Percentiles rank a stretch among this genome's conserved stretches.
Evolutionary conservation across 139 green algal species (phyloP).

Genomic region (Zygnema cylindricum): DNA sequence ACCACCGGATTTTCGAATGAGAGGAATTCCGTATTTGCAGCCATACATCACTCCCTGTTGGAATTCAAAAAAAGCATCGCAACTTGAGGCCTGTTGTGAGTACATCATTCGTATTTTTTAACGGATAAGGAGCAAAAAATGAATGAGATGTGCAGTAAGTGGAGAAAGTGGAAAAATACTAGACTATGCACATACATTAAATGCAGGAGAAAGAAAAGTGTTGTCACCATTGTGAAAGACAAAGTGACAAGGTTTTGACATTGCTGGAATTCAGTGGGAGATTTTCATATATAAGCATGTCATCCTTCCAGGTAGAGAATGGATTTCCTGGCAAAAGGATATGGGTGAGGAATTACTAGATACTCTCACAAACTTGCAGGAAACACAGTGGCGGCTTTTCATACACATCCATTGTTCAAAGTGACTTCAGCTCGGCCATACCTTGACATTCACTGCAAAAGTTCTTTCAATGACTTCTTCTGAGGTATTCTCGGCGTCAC

Average conservation of each 20-base stretch:
- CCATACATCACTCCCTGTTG: constrained; percentile 49
- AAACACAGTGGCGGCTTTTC: too few relatives aligned
- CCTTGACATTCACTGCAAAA: constrained; percentile 54
- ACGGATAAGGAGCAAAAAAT: too few relatives aligned
- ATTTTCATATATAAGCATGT: too few relatives aligned
- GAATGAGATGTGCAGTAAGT: not conserved
- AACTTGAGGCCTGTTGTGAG: not conserved
- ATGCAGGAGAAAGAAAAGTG: not conserved
- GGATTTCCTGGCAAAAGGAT: too few relatives aligned
- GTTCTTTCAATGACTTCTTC: constrained; percentile 51
- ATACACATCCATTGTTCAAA: too few relatives aligned
- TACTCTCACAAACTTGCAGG: too few relatives aligned
- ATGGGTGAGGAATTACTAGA: too few relatives aligned
- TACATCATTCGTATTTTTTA: too few relatives aligned
- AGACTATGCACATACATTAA: not conserved
- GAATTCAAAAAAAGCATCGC: not conserved
- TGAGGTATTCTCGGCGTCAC: constrained; percentile 28
- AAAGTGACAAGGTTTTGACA: too few relatives aligned
- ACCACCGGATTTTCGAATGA: constrained; percentile 39
- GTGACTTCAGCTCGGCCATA: not conserved
- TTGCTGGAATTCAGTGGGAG: too few relatives aligned
- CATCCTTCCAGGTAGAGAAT: too few relatives aligned
- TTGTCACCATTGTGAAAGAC: too few relatives aligned
- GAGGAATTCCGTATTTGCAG: constrained; percentile 43
- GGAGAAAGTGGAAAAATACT: not conserved